Percentiles rank a stretch among this genome's conserved stretches.
These are phyloP conservation scores for Musa acuminata DNA, from an alignment of 176 grass and related monocot genomes.

Conservation along the genomic window DNA sequence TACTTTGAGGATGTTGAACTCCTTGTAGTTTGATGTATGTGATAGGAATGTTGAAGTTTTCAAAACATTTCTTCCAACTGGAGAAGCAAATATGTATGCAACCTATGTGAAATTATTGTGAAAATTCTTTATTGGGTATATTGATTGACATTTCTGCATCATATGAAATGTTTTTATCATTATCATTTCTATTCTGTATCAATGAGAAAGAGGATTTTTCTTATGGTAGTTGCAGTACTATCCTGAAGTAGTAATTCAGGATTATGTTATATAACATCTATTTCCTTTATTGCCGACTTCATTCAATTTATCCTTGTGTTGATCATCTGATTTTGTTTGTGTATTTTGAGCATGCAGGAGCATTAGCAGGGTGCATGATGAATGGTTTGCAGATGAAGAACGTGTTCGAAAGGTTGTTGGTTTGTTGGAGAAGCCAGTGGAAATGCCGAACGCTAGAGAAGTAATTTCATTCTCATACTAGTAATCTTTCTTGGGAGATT, in stretches of 20 bases:
- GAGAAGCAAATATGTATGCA: no score
- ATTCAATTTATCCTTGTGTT: background rate
- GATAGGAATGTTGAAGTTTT: no score
- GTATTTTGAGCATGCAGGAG: conserved; percentile 34
- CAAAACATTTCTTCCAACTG: no score
- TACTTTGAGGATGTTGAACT: no score
- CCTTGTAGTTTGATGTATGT: no score
- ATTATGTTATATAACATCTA: background rate
- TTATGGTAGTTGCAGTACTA: background rate
- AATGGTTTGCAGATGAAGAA: conserved; percentile 86
- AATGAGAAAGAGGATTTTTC: conserved; percentile 2
- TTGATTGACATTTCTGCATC: background rate
- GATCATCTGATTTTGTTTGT: background rate
- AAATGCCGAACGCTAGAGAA: conserved; percentile 26
- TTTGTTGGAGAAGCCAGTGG: conserved; percentile 39
- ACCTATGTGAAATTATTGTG: no score
- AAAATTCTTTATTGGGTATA: background rate
- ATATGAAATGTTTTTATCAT: conserved; percentile 16
- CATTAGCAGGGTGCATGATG: conserved; percentile 54
- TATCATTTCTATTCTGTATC: conserved; percentile 5
- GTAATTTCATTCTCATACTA: conserved; percentile 22
- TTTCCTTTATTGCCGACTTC: background rate
- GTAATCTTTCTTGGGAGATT: background rate
- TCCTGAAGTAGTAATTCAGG: background rate
- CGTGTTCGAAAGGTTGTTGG: conserved; percentile 52